Percentiles rank a stretch among this genome's conserved stretches.
phyloP scores from a whole-genome alignment of 1,284 basidiomycete genomes.

The Microbotryum lychnidis-dioicae region DNA sequence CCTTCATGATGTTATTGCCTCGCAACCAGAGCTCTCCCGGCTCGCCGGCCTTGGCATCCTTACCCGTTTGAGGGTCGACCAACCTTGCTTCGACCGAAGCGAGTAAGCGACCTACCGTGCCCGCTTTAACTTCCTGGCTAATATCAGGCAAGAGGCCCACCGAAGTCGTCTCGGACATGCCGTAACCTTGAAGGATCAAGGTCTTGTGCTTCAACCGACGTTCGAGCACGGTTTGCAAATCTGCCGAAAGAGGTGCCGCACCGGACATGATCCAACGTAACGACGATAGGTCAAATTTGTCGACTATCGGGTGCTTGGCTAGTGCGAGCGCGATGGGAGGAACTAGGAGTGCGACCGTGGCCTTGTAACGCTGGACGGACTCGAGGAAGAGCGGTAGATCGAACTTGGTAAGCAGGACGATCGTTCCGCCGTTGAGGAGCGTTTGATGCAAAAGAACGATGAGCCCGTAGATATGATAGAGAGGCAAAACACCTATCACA shows the following conservation, averaged over 20 bases:
- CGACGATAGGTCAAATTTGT: conserved; percentile 26
- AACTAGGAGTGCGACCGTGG: conserved; percentile 18
- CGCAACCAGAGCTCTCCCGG: conserved; percentile 22
- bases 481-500: conserved; percentile 14
- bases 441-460: conserved; percentile 21
- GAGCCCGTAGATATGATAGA: conserved; percentile 22
- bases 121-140: neutral
- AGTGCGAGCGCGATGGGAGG: conserved; percentile 31
- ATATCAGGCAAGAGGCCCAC: conserved; percentile 17
- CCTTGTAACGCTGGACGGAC: conserved; percentile 18
- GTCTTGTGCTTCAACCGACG: conserved; percentile 9
- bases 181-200: conserved; percentile 20
- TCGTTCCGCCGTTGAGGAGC: conserved; percentile 20
- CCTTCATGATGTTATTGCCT: conserved; percentile 2
- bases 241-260: conserved; percentile 21
- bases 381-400: conserved; percentile 19
- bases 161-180: conserved; percentile 22
- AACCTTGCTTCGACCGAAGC: conserved; percentile 23
- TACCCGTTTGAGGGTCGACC: conserved; percentile 14
- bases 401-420: conserved; percentile 26
- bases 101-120: conserved; percentile 20
- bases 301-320: conserved; percentile 29
- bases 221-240: conserved; percentile 11
- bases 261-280: conserved; percentile 26
- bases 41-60: conserved; percentile 23